Percentiles rank a stretch among this genome's conserved stretches.
Conservation (phyloP, 352 stramenopile species). For the Pythium phragmiticola region DNA sequence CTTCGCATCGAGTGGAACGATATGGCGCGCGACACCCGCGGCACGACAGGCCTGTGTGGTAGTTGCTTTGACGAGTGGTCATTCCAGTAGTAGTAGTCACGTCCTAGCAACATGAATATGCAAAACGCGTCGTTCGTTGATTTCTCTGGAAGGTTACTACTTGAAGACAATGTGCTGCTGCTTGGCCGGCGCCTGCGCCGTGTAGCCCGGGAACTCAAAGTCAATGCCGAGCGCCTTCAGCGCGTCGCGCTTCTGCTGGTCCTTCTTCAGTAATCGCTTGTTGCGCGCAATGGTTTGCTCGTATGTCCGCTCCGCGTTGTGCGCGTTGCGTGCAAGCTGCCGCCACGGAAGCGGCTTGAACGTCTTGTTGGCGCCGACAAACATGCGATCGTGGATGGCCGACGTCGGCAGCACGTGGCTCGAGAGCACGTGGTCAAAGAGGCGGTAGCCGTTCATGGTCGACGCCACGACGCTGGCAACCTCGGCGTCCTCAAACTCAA, state of each 20-base stretch:
- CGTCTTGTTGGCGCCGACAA: conserved; percentile 79
- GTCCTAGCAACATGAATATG: background rate
- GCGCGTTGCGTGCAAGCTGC: conserved; percentile 68
- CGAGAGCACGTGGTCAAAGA: conserved; percentile 92
- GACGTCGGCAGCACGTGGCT: conserved; percentile 90
- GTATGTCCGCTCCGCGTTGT: conserved; percentile 79
- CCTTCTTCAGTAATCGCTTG: conserved; percentile 73
- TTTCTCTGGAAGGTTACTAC: conserved; percentile 12
- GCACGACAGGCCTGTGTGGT: conserved; percentile 46
- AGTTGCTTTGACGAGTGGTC: conserved; percentile 55
- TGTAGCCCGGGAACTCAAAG: conserved; percentile 83
- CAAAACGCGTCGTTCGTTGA: conserved; percentile 5
- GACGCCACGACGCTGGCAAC: conserved; percentile 92
- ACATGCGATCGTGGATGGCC: conserved; percentile 89
- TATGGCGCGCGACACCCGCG: conserved; percentile 34
- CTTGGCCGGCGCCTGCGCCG: conserved; percentile 62
- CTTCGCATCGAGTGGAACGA: conserved; percentile 10
- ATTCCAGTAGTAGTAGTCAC: background rate
- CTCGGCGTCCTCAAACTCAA: conserved; percentile 93
- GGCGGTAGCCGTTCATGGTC: conserved; percentile 95
- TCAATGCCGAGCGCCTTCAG: conserved; percentile 79
- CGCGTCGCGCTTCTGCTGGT: conserved; percentile 75
- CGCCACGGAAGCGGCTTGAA: conserved; percentile 76
- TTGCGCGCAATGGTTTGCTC: conserved; percentile 69
- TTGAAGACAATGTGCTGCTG: conserved; percentile 77